phyloP scores from a whole-genome alignment of 1,139 yeast species.

The Zygoascus meyerae region DNA sequence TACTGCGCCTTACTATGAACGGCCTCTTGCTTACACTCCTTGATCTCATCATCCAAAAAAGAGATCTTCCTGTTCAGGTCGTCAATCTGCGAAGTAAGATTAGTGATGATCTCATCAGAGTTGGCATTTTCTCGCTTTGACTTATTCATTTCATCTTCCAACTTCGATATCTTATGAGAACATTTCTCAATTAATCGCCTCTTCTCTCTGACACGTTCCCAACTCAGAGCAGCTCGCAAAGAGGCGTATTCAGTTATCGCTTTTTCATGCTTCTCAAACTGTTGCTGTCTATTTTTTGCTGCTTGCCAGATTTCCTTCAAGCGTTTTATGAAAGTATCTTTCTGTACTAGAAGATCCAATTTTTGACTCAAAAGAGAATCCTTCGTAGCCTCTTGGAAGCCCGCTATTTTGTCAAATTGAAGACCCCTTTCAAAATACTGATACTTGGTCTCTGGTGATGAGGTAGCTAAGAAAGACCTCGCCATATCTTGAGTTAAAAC shows the following conservation, averaged over 20 bases:
- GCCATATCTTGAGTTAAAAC: conserved; percentile 94
- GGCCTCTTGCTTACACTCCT: conserved; percentile 2
- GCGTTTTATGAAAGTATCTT: background rate
- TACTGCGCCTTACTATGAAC: too few species aligned
- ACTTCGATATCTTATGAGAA: conserved; percentile 8
- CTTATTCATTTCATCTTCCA: conserved; percentile 7
- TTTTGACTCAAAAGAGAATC: conserved; percentile 27
- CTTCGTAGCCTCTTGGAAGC: conserved; percentile 32
- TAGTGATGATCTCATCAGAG: background rate
- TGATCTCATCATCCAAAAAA: conserved; percentile 10
- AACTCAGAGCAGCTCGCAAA: background rate
- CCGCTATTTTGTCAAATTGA: conserved; percentile 46
- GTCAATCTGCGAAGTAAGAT: conserved; percentile 6
- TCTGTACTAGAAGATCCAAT: conserved; percentile 11
- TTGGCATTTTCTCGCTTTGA: conserved; percentile 9
- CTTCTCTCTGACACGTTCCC: conserved; percentile 39
- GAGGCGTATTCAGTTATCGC: conserved; percentile 20
- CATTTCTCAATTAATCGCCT: conserved; percentile 27
- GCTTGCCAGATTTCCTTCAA: background rate
- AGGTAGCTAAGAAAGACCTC: conserved; percentile 57
- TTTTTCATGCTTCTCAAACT: conserved; percentile 6
- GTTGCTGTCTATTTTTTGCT: background rate
- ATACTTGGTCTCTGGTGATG: conserved; percentile 56
- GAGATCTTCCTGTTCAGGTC: conserved; percentile 10
- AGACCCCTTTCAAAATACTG: conserved; percentile 77